Conservation (phyloP, 2,329 filamentous ascomycete genomes). For the Sporothrix mexicana region DNA sequence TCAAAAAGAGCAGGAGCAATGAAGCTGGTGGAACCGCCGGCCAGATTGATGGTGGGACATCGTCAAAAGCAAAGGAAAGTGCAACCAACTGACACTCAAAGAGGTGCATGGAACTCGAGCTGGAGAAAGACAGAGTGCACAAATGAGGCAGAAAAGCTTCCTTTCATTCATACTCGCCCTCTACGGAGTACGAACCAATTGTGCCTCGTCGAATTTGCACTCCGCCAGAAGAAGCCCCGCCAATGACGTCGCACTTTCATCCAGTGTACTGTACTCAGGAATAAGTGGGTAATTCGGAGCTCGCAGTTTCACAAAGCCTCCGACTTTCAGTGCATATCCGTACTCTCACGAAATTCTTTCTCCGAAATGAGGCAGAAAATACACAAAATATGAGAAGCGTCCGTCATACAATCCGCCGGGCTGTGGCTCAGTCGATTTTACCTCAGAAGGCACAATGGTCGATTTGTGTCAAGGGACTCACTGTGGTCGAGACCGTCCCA, state of each 20-base stretch:
- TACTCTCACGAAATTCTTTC: too few relatives aligned
- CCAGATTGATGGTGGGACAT: not conserved
- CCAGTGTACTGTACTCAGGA: too few relatives aligned
- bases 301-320: not conserved
- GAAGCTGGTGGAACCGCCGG: not conserved
- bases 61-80: not conserved
- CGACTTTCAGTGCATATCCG: not conserved
- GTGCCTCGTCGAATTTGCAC: not conserved
- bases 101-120: not conserved
- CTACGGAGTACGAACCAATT: not conserved
- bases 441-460: conserved; percentile 13
- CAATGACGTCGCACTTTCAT: conserved; percentile 14
- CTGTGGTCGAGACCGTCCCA: conserved; percentile 1
- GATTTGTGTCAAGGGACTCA: too few relatives aligned
- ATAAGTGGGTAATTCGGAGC: not conserved
- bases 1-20: conserved; percentile 8
- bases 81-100: not conserved
- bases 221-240: not conserved
- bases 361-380: not conserved
- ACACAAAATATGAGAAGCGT: not conserved
- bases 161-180: not conserved
- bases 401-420: not conserved
- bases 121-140: not conserved
- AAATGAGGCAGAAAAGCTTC: not conserved
- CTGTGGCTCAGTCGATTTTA: conserved; percentile 20